phyloP scores from a whole-genome alignment of 129 eudicot genomes.

The Helianthus tuberosus region DNA sequence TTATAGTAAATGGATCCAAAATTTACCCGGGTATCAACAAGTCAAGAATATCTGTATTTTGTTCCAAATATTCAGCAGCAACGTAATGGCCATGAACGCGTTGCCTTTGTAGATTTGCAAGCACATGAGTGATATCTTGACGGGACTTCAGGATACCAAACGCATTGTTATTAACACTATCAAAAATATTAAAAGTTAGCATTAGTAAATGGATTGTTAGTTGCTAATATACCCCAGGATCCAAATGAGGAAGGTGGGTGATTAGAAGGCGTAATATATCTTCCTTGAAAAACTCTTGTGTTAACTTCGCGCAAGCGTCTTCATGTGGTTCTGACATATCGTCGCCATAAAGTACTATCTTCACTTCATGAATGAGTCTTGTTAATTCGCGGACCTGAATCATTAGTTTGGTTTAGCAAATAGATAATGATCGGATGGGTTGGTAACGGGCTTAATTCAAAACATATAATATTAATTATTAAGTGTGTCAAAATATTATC shows the following conservation, averaged over 20 bases:
- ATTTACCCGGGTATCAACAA: slow-evolving; percentile 53
- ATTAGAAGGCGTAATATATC: slow-evolving; percentile 51
- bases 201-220: not conserved
- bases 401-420: slow-evolving; percentile 3
- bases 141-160: slow-evolving; percentile 39
- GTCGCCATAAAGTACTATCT: slow-evolving; percentile 53
- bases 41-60: slow-evolving; percentile 44
- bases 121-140: slow-evolving; percentile 55
- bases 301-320: slow-evolving; percentile 55
- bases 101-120: slow-evolving; percentile 59
- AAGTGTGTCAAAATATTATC: no score
- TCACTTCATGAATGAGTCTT: slow-evolving; percentile 53
- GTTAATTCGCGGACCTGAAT: slow-evolving; percentile 46
- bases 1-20: not conserved
- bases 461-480: not conserved
- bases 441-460: not conserved
- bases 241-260: slow-evolving; percentile 44
- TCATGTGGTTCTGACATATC: slow-evolving; percentile 46
- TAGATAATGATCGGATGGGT: not conserved
- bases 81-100: slow-evolving; percentile 41
- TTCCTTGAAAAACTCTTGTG: slow-evolving; percentile 52
- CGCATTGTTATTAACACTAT: slow-evolving; percentile 15
- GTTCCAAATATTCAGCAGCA: slow-evolving; percentile 53
- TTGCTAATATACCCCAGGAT: slow-evolving; percentile 43
- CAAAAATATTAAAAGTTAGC: not conserved